phyloP scores from a whole-genome alignment of 495 filamentous ascomycete genomes.

The Aspergillus sclerotiicarbonarius region DNA sequence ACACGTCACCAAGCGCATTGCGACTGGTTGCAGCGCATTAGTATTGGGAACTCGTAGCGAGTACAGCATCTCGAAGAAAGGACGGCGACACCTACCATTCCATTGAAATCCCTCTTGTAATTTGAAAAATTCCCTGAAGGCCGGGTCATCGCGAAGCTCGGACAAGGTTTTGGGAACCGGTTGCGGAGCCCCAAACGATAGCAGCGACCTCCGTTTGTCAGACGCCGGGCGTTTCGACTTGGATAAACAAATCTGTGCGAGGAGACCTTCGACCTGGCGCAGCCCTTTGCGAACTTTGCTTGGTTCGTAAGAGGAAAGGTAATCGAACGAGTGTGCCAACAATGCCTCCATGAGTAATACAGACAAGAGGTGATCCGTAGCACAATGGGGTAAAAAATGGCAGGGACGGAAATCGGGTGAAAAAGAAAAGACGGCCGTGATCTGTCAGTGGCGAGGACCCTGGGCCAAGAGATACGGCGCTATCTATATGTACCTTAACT shows the following conservation, averaged over 20 bases:
- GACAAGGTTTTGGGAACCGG: conserved; percentile 62
- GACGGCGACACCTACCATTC: conserved; percentile 61
- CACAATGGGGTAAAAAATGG: conserved; percentile 7
- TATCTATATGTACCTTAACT: conserved; percentile 1
- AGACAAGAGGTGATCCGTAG: conserved; percentile 9
- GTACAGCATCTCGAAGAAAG: background rate
- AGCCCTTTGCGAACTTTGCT: conserved; percentile 89
- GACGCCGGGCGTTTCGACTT: conserved; percentile 44
- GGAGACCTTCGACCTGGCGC: conserved; percentile 90
- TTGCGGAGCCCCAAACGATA: conserved; percentile 34
- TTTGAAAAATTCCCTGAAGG: conserved; percentile 95
- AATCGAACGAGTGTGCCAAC: conserved; percentile 90
- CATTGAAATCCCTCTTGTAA: conserved; percentile 96
- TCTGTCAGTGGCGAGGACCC: background rate
- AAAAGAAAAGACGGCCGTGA: conserved; percentile 5
- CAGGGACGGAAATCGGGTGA: conserved; percentile 5
- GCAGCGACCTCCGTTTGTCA: conserved; percentile 43
- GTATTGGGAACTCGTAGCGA: background rate
- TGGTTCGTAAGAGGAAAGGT: conserved; percentile 89
- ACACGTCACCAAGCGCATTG: conserved; percentile 79
- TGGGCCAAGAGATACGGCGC: conserved; percentile 5
- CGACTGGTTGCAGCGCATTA: conserved; percentile 51
- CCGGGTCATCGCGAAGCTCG: conserved; percentile 76
- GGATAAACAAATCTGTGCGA: conserved; percentile 92
- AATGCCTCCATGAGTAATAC: conserved; percentile 75